These are phyloP conservation scores for Arabidopsis arenosa DNA, from an alignment of 345 rosid species.

Conservation along the genomic window DNA sequence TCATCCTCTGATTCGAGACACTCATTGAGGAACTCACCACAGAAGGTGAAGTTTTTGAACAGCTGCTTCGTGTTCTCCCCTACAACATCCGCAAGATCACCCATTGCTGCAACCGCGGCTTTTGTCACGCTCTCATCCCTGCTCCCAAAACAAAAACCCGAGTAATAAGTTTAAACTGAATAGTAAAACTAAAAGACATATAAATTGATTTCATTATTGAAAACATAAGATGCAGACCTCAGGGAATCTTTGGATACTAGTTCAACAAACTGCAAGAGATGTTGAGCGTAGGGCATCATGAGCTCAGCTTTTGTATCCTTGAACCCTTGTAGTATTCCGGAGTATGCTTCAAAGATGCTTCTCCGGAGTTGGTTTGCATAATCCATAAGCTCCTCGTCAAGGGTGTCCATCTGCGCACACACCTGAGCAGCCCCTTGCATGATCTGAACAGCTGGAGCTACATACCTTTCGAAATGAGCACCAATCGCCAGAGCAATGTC, in stretches of 20 bases:
- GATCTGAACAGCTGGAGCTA: constrained; percentile 64
- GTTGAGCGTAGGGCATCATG: constrained; percentile 83
- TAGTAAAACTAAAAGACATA: not conserved
- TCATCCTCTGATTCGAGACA: constrained; percentile 86
- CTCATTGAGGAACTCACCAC: constrained; percentile 63
- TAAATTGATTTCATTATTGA: not conserved
- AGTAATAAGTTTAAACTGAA: not conserved
- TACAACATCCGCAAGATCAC: constrained; percentile 90
- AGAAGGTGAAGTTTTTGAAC: constrained; percentile 69
- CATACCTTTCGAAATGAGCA: constrained; percentile 75
- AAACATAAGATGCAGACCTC: constrained; percentile 47
- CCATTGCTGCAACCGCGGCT: constrained; percentile 93
- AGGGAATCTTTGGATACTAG: constrained; percentile 69
- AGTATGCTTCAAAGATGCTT: constrained; percentile 91
- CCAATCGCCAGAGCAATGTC: constrained; percentile 93
- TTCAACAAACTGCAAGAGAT: constrained; percentile 84
- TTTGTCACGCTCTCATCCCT: constrained; percentile 90
- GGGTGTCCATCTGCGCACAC: constrained; percentile 68
- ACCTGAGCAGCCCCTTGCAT: constrained; percentile 87
- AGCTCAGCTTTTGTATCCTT: constrained; percentile 77
- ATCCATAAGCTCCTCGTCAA: constrained; percentile 83
- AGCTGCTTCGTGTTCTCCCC: constrained; percentile 72
- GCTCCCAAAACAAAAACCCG: constrained; percentile 19
- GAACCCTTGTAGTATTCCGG: constrained; percentile 94
- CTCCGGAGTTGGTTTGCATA: constrained; percentile 82